Evolutionary conservation across 1,284 basidiomycete species (phyloP).

Genomic region (Ganoderma boninense): DNA sequence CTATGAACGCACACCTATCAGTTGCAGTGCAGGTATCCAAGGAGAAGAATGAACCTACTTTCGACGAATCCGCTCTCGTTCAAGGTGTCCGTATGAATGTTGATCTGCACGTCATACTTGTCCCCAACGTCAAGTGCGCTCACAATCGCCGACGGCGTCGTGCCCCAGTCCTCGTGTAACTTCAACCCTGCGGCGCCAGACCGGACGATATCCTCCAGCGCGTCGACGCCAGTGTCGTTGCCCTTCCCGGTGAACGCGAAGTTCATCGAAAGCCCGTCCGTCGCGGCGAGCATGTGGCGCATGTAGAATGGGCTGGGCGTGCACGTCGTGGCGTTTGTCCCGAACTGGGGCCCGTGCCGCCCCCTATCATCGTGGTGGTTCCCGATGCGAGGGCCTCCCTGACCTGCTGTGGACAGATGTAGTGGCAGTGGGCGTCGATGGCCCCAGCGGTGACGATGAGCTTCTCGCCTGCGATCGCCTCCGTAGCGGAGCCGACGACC

Average conservation of each 20-base stretch:
- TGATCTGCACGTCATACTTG: constrained; percentile 96
- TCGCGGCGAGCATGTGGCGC: constrained; percentile 87
- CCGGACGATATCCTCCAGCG: constrained; percentile 84
- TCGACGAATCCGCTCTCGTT: constrained; percentile 96
- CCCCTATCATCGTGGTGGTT: constrained; percentile 91
- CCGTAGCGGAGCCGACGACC: constrained; percentile 88
- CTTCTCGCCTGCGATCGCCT: constrained; percentile 96
- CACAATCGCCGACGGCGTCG: constrained; percentile 87
- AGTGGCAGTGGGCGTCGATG: constrained; percentile 93
- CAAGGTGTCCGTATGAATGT: constrained; percentile 97
- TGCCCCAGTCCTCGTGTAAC: constrained; percentile 99
- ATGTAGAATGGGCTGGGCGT: constrained; percentile 92
- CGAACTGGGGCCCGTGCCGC: constrained; percentile 93
- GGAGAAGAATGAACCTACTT: constrained; percentile 53
- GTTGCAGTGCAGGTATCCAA: not conserved
- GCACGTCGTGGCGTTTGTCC: constrained; percentile 94
- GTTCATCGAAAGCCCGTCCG: constrained; percentile 91
- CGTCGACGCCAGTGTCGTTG: constrained; percentile 83
- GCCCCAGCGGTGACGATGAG: constrained; percentile 94
- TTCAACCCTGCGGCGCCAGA: constrained; percentile 95
- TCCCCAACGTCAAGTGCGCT: constrained; percentile 87
- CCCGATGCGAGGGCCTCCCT: constrained; percentile 74
- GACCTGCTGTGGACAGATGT: constrained; percentile 94
- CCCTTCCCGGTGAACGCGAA: constrained; percentile 95
- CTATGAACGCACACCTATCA: constrained; percentile 47